phyloP scores from a whole-genome alignment of 73 alveolate species.

The Uronychia binucleata region DNA sequence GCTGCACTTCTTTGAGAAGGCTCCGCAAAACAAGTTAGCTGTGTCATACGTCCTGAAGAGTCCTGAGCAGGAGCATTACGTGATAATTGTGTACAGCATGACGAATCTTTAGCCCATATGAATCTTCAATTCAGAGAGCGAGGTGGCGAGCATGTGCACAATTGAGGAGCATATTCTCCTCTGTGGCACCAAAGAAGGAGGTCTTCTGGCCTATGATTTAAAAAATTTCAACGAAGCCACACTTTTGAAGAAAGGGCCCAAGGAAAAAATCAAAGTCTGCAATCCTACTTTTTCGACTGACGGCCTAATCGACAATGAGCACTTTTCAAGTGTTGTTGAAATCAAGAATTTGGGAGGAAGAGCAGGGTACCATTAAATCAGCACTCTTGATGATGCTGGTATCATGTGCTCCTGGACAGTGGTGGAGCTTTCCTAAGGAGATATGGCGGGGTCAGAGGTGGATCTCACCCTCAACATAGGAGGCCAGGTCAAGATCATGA shows the following conservation, averaged over 20 bases:
- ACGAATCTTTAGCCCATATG: constrained; percentile 18
- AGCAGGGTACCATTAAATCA: constrained; percentile 13
- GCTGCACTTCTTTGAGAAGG: constrained; percentile 53
- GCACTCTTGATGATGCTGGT: constrained; percentile 19
- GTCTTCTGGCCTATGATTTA: constrained; percentile 12
- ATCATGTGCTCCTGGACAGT: constrained; percentile 20
- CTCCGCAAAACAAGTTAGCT: constrained; percentile 62
- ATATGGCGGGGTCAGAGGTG: constrained; percentile 26
- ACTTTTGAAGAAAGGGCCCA: not conserved
- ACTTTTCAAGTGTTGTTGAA: constrained; percentile 27
- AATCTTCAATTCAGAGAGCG: not conserved
- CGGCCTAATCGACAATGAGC: constrained; percentile 46
- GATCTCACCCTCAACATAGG: constrained; percentile 29
- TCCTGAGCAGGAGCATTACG: constrained; percentile 11
- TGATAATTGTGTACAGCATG: constrained; percentile 36
- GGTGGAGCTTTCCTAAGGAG: constrained; percentile 25
- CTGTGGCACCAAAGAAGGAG: constrained; percentile 49
- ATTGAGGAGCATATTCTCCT: constrained; percentile 51
- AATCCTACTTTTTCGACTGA: constrained; percentile 68
- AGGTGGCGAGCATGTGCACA: constrained; percentile 19
- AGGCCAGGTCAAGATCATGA: constrained; percentile 18
- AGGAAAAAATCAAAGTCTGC: constrained; percentile 20
- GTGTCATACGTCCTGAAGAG: constrained; percentile 41
- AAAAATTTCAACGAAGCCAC: not conserved
- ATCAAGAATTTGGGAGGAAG: constrained; percentile 15